Evolutionary conservation across 2,329 filamentous ascomycete species (phyloP).

Genomic region (Ophiocordyceps robertsii): DNA sequence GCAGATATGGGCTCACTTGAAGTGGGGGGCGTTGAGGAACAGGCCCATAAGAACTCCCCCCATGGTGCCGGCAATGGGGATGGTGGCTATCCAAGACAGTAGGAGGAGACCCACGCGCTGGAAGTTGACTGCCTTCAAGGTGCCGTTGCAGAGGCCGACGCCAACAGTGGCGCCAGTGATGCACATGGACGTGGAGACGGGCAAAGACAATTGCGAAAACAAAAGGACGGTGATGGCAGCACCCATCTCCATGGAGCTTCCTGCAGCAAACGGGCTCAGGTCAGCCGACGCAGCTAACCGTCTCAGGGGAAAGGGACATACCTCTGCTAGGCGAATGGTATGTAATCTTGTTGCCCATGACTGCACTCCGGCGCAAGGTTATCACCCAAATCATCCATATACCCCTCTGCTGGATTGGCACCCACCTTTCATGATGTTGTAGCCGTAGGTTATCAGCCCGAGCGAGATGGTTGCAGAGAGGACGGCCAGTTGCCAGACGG

Average conservation of each 20-base stretch:
- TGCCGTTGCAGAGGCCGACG: slow-evolving; percentile 66
- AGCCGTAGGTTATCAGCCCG: slow-evolving; percentile 62
- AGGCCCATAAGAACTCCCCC: slow-evolving; percentile 27
- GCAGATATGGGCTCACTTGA: too few relatives aligned
- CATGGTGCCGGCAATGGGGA: slow-evolving; percentile 27
- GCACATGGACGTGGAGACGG: slow-evolving; percentile 67
- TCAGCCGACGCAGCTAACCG: neutral
- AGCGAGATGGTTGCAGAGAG: slow-evolving; percentile 48
- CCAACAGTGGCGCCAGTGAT: slow-evolving; percentile 70
- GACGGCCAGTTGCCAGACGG: slow-evolving; percentile 65
- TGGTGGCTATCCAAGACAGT: slow-evolving; percentile 43
- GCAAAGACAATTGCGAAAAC: slow-evolving; percentile 62
- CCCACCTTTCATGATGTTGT: slow-evolving; percentile 73
- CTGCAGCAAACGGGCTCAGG: neutral
- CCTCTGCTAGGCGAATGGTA: slow-evolving; percentile 46
- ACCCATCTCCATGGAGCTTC: slow-evolving; percentile 61
- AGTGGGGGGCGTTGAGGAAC: slow-evolving; percentile 25
- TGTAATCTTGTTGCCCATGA: slow-evolving; percentile 73
- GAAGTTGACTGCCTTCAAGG: slow-evolving; percentile 60
- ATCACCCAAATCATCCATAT: neutral
- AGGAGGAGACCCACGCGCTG: slow-evolving; percentile 56
- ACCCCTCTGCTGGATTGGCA: neutral
- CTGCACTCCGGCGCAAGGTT: slow-evolving; percentile 11
- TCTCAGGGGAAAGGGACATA: slow-evolving; percentile 21
- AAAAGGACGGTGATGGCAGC: slow-evolving; percentile 64